Percentiles rank a stretch among this genome's conserved stretches.
Evolutionary conservation across 208 protist genomes (phyloP).

Genomic region (Strigomonas culicis): DNA sequence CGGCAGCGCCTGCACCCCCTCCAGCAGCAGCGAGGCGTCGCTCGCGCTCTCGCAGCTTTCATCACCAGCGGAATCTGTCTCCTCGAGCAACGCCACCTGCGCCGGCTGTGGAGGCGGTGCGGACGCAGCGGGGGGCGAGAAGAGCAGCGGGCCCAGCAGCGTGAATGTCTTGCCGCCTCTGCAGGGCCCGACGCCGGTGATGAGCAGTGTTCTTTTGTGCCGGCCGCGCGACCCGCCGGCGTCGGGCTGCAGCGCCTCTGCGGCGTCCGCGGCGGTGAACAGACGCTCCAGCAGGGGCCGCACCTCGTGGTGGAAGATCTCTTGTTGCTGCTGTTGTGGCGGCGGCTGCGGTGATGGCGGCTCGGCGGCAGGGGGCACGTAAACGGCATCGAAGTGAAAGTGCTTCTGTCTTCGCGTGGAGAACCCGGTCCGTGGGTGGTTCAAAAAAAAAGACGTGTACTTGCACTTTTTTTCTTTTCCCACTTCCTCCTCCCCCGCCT

Average conservation of each 20-base stretch:
- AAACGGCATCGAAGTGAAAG: too few species aligned
- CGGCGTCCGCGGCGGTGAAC: constrained; percentile 24
- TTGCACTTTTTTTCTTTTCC: neutral
- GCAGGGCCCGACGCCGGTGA: constrained; percentile 64
- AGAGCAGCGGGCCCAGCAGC: constrained; percentile 34
- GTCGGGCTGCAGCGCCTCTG: too few species aligned
- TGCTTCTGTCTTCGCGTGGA: neutral
- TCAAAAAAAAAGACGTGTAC: neutral
- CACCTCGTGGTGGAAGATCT: constrained; percentile 31
- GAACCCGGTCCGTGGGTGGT: neutral
- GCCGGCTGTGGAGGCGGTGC: neutral
- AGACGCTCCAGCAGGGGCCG: constrained; percentile 33
- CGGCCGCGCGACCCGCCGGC: too few species aligned
- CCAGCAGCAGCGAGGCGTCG: neutral
- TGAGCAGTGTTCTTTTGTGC: constrained; percentile 19
- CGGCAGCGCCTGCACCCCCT: neutral
- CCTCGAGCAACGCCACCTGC: neutral
- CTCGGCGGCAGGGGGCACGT: too few species aligned
- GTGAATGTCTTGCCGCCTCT: constrained; percentile 74
- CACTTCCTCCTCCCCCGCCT: neutral
- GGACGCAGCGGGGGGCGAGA: constrained; percentile 4
- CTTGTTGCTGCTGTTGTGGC: too few species aligned
- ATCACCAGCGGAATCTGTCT: neutral
- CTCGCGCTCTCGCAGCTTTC: neutral
- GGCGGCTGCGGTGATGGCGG: constrained; percentile 12